These are phyloP conservation scores for Catharanthus roseus DNA, from an alignment of 257 asterid genomes.

Conservation along the genomic window DNA sequence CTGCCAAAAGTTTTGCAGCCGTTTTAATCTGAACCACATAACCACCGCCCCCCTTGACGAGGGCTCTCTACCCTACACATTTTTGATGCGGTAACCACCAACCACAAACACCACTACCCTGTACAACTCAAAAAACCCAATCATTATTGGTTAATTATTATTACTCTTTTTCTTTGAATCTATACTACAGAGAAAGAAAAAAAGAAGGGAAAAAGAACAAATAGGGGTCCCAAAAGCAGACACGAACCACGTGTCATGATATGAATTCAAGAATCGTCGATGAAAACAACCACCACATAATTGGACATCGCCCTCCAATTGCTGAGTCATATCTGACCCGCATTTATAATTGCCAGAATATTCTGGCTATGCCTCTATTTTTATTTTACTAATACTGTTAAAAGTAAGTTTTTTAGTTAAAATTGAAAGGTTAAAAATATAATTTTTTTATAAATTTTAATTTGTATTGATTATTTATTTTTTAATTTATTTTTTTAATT, in stretches of 20 bases:
- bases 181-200: not conserved
- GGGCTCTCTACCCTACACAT: not conserved
- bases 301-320: not conserved
- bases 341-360: not conserved
- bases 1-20: not conserved
- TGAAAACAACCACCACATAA: constrained; percentile 2
- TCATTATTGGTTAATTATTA: not conserved
- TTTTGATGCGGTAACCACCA: not conserved
- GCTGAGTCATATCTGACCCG: constrained; percentile 13
- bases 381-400: too few species aligned
- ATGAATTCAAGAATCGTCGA: not conserved
- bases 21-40: constrained; percentile 1
- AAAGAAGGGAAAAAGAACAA: too few species aligned
- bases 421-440: too few species aligned
- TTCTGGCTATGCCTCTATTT: too few species aligned
- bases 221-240: not conserved
- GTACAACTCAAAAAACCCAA: not conserved
- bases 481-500: too few species aligned
- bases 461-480: too few species aligned
- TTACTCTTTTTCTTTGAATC: not conserved
- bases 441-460: too few species aligned
- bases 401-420: too few species aligned
- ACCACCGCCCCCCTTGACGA: not conserved
- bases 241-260: not conserved
- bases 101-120: not conserved